A percentile compares a stretch with the other conserved stretches of the same genome.
Evolutionary conservation across 441 rosid genomes (phyloP).

Genomic region (Capsella rubella): DNA sequence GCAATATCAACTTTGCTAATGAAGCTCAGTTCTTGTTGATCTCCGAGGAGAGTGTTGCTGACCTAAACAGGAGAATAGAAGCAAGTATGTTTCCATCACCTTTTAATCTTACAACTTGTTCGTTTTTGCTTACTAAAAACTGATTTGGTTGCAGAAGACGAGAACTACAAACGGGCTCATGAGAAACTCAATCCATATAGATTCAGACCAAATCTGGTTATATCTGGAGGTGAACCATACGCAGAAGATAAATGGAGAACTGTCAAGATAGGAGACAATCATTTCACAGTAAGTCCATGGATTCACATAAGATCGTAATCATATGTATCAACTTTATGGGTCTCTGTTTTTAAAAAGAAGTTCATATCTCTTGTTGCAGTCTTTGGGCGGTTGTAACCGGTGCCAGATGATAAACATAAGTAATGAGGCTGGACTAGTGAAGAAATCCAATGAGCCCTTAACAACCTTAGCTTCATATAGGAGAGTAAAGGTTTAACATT

Average conservation of each 20-base stretch:
- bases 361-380: conserved; percentile 50
- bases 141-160: conserved; percentile 46
- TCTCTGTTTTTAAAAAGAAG: background rate
- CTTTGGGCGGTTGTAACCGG: conserved; percentile 92
- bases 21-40: conserved; percentile 92
- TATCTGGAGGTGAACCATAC: conserved; percentile 82
- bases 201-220: conserved; percentile 84
- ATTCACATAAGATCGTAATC: conserved; percentile 2
- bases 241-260: conserved; percentile 86
- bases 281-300: conserved; percentile 62
- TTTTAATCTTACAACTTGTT: conserved; percentile 25
- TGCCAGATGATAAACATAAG: conserved; percentile 82
- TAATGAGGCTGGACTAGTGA: conserved; percentile 61
- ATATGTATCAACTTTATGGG: conserved; percentile 8
- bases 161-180: conserved; percentile 36
- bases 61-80: conserved; percentile 69
- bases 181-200: conserved; percentile 62
- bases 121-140: background rate
- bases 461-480: conserved; percentile 87
- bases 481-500: conserved; percentile 69
- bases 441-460: conserved; percentile 81
- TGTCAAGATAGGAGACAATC: conserved; percentile 63
- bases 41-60: conserved; percentile 84
- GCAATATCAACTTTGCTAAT: conserved; percentile 74
- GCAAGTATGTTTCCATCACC: conserved; percentile 52